Conservation (phyloP, 2,329 filamentous ascomycete species). For the Cercospora zeina region DNA sequence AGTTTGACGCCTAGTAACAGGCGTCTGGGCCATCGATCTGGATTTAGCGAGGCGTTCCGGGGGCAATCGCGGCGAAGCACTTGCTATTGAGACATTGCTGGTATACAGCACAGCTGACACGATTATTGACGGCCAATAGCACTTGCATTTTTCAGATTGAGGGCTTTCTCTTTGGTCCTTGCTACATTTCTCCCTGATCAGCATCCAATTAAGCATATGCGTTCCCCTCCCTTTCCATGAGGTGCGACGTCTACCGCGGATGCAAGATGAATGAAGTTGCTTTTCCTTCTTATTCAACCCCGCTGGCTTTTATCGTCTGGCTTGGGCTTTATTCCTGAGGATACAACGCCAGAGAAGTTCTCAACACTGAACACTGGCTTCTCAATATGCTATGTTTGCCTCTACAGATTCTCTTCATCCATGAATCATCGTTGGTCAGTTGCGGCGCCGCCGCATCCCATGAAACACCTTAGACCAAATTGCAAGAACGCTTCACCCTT, state of each 20-base stretch:
- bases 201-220: constrained; percentile 27
- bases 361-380: too few relatives aligned
- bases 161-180: neutral
- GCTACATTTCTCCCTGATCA: neutral
- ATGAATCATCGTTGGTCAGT: too few relatives aligned
- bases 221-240: constrained; percentile 19
- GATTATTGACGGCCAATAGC: constrained; percentile 7
- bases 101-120: constrained; percentile 4
- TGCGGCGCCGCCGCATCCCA: too few relatives aligned
- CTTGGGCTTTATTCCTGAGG: constrained; percentile 12
- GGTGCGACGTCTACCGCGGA: constrained; percentile 21
- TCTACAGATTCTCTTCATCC: too few relatives aligned
- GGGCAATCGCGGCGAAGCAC: neutral
- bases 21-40: neutral
- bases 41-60: constrained; percentile 23
- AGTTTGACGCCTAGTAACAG: neutral
- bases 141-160: neutral
- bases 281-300: constrained; percentile 16
- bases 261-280: constrained; percentile 21
- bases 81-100: neutral
- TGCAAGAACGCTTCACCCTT: too few relatives aligned
- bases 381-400: too few relatives aligned
- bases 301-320: neutral
- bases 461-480: too few relatives aligned
- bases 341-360: constrained; percentile 3